A percentile compares a stretch with the other conserved stretches of the same genome.
These are phyloP conservation scores for Hawksworthiomyces lignivorus DNA, from an alignment of 2,329 filamentous ascomycete species.

Conservation along the genomic window DNA sequence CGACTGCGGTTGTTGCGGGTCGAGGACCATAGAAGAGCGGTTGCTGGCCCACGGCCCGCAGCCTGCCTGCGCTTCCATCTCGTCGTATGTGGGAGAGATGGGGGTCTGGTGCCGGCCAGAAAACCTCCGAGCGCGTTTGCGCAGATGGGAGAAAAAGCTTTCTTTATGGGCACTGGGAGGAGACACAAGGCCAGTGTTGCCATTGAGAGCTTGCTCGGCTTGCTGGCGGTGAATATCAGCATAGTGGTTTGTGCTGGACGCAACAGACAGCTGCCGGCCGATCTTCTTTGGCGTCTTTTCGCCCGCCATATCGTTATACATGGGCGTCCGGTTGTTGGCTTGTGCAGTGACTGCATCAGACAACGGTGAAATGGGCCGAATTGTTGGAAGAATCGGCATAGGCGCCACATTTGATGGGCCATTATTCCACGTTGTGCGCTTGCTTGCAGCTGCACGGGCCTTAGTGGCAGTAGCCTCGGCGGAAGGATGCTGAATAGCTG, in stretches of 20 bases:
- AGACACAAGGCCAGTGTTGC: conserved; percentile 65
- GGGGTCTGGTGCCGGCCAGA: conserved; percentile 85
- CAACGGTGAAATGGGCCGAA: conserved; percentile 91
- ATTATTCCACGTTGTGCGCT: conserved; percentile 91
- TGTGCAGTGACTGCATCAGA: conserved; percentile 88
- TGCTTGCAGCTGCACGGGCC: conserved; percentile 51
- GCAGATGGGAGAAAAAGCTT: conserved; percentile 94
- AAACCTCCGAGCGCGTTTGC: conserved; percentile 85
- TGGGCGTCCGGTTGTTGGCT: conserved; percentile 58
- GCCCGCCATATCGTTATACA: conserved; percentile 47
- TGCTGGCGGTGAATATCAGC: conserved; percentile 83
- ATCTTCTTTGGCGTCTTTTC: conserved; percentile 81
- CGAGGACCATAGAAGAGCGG: conserved; percentile 74
- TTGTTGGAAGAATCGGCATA: conserved; percentile 93
- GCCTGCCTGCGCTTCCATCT: conserved; percentile 86
- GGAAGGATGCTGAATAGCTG: conserved; percentile 18
- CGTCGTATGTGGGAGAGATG: conserved; percentile 71
- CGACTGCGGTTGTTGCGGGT: conserved; percentile 34
- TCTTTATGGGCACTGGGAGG: conserved; percentile 79
- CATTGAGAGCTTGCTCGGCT: conserved; percentile 83
- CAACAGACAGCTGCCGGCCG: conserved; percentile 85
- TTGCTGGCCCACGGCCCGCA: conserved; percentile 85
- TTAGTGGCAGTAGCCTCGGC: conserved; percentile 36
- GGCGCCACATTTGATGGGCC: conserved; percentile 73
- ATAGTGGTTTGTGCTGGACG: conserved; percentile 89